Evolutionary conservation across 2,329 filamentous ascomycete genomes (phyloP), one percentile per base, ranked within the genome.

Genomic region (Pseudofabraea citricarpa): DNA sequence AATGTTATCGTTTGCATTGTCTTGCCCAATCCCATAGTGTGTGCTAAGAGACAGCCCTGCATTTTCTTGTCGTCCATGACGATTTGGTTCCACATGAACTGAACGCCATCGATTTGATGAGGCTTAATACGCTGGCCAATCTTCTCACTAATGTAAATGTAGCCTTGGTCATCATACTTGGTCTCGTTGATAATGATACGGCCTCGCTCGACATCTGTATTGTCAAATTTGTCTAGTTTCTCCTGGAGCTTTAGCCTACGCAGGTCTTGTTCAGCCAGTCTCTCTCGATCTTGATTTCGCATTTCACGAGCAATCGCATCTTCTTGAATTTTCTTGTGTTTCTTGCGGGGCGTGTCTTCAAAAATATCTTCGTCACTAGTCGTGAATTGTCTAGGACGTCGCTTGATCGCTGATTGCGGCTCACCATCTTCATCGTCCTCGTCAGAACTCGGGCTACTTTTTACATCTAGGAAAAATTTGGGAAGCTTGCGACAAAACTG

Each of bases 11-110:
- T 79, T 66, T 95, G 90, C 83, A 95, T 89, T 0, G 90, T 94
- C 67, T 95, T 96, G 13, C 90, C 90, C 2, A 95, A 67, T 2
- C 90, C 90, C 90, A 95, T 95, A 0, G 87, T 88, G 61, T 95
- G 90, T 5, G 90, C 86, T 16, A 95, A 71, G 10, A 95, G 72
- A 58, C 87, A 94, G 2, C 90, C 90, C 62, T 90, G 82, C 15
- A 74, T 72, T 5, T 70, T 67, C 4, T 72, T 67, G 2, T 69
- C 60, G 43, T 81, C 51, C 23, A 75, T 72, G 5, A 91, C 77
- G 35, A 95, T 69, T 50, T 91, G 85, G 52, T 89, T 82, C 89
- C 90, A 96, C 71, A 96, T 77, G 63, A 95, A 95, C 9, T 83
- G 82, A 16, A 95, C 79, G 1, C 90, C 90, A 1, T 79, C 72